Evolutionary conservation across 2,329 filamentous ascomycete species (phyloP).

Genomic region (Epichloe hybrida): DNA sequence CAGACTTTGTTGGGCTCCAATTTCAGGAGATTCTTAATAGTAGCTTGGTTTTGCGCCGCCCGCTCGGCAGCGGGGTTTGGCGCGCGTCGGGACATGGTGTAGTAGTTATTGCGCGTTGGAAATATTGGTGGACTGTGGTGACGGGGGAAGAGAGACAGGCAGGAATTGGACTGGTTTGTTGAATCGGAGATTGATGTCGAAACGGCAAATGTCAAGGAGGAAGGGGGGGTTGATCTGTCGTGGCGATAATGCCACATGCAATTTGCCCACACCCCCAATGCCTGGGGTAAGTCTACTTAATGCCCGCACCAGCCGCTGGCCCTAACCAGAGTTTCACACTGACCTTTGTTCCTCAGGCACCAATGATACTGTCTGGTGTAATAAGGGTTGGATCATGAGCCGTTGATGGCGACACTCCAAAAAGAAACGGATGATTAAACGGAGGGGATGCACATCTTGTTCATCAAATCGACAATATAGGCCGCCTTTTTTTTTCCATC

Average conservation of each 20-base stretch:
- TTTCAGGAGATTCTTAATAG: constrained; percentile 90
- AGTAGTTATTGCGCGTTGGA: constrained; percentile 7
- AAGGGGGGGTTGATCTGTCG: background rate
- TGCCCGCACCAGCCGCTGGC: background rate
- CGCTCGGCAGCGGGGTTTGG: constrained; percentile 71
- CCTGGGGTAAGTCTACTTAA: background rate
- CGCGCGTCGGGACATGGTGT: constrained; percentile 61
- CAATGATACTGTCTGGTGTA: background rate
- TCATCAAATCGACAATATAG: too few species aligned
- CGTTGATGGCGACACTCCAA: background rate
- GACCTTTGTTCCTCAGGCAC: constrained; percentile 6
- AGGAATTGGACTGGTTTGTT: background rate
- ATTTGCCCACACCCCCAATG: constrained; percentile 1
- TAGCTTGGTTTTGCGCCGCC: constrained; percentile 84
- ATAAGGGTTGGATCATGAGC: background rate
- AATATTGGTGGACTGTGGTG: constrained; percentile 2
- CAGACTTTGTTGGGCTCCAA: constrained; percentile 92
- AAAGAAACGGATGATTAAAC: too few species aligned
- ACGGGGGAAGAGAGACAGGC: constrained; percentile 3
- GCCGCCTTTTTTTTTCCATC: too few species aligned
- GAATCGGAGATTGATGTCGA: background rate
- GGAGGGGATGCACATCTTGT: too few species aligned
- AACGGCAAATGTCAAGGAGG: background rate
- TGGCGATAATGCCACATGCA: constrained; percentile 3
- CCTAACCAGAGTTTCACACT: background rate